Evolutionary conservation across 805 yeast species (phyloP).

Genomic region (Starmerella potacharoeniae): DNA sequence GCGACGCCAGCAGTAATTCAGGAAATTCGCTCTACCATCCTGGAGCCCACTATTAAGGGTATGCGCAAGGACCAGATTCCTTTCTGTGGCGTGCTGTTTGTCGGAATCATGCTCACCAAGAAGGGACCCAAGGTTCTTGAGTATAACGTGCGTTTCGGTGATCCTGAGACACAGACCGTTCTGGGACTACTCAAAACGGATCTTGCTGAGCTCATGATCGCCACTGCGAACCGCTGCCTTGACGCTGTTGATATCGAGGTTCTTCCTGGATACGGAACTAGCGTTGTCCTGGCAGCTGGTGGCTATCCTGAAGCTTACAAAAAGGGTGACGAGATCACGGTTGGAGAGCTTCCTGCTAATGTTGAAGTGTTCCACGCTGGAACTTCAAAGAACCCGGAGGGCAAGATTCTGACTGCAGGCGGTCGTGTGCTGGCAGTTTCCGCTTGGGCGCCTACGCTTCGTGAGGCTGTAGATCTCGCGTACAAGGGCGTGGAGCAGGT

Average conservation of each 20-base stretch:
- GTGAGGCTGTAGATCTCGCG: slow-evolving; percentile 74
- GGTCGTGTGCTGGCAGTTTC: slow-evolving; percentile 96
- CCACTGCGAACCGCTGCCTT: slow-evolving; percentile 86
- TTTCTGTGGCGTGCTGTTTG: slow-evolving; percentile 88
- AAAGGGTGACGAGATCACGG: slow-evolving; percentile 74
- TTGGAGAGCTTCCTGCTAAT: slow-evolving; percentile 38
- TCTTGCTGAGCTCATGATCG: slow-evolving; percentile 81
- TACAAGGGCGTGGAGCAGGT: slow-evolving; percentile 75
- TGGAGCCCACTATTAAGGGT: slow-evolving; percentile 88
- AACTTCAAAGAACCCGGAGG: slow-evolving; percentile 44
- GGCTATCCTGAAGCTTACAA: slow-evolving; percentile 86
- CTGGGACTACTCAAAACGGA: slow-evolving; percentile 86
- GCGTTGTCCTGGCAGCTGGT: slow-evolving; percentile 93
- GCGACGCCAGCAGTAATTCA: slow-evolving; percentile 67
- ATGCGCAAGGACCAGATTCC: slow-evolving; percentile 94
- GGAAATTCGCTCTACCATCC: slow-evolving; percentile 59
- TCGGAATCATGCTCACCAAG: slow-evolving; percentile 86
- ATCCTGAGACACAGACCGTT: slow-evolving; percentile 97
- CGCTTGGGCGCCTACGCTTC: slow-evolving; percentile 64
- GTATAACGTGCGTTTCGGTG: slow-evolving; percentile 97
- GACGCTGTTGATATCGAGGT: slow-evolving; percentile 58
- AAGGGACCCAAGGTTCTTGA: slow-evolving; percentile 89
- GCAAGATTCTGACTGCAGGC: slow-evolving; percentile 70
- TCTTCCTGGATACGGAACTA: slow-evolving; percentile 57
- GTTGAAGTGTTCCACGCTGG: slow-evolving; percentile 93